A percentile compares a stretch with the other conserved stretches of the same genome.
phyloP scores from a whole-genome alignment of 1,284 basidiomycete genomes.

The Neolentinus lepideus region DNA sequence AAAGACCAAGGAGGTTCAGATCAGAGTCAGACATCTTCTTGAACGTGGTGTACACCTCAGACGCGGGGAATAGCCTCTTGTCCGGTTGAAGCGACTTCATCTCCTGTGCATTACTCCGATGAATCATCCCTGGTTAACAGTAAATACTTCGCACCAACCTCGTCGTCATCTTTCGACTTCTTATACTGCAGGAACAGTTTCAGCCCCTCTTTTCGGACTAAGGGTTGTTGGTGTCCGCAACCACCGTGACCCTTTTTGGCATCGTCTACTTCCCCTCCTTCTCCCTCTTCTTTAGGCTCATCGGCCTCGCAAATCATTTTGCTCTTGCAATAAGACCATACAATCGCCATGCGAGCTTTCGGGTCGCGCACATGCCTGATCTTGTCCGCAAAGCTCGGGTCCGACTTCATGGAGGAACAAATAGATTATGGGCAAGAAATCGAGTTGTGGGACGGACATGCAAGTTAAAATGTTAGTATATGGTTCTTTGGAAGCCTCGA shows the following conservation, averaged over 20 bases:
- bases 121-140: constrained; percentile 5
- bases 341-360: constrained; percentile 82
- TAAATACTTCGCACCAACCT: constrained; percentile 44
- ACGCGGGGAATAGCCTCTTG: constrained; percentile 82
- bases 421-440: background rate
- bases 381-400: constrained; percentile 77
- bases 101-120: constrained; percentile 45
- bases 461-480: constrained; percentile 55
- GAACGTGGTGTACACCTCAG: constrained; percentile 87
- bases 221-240: constrained; percentile 90
- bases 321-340: constrained; percentile 82
- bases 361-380: constrained; percentile 83
- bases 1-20: constrained; percentile 88
- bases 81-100: constrained; percentile 84
- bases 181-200: constrained; percentile 98
- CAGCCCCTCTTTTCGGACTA: constrained; percentile 90
- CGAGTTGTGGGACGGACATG: background rate
- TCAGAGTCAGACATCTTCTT: constrained; percentile 92
- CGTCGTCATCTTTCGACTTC: constrained; percentile 88
- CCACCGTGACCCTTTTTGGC: constrained; percentile 88
- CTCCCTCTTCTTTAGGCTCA: constrained; percentile 80
- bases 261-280: constrained; percentile 66
- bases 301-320: constrained; percentile 86
- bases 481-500: constrained; percentile 29
- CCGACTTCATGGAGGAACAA: constrained; percentile 51